Evolutionary conservation across 2,329 filamentous ascomycete genomes (phyloP).

Genomic region (Didymella sp.): DNA sequence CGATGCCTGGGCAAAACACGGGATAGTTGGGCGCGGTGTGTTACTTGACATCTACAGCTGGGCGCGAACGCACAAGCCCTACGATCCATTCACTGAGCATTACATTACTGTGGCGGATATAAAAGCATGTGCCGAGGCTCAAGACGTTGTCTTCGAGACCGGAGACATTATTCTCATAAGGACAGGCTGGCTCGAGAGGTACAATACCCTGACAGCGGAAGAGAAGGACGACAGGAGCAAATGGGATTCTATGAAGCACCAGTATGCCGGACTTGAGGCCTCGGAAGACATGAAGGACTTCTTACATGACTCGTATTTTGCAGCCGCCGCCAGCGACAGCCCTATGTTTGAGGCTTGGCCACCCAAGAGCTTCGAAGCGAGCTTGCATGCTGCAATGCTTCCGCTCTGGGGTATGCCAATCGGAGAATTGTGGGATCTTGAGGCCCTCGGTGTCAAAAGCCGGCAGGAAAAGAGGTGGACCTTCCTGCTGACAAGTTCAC

Average conservation of each 20-base stretch:
- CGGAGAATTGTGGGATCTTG: slow-evolving; percentile 48
- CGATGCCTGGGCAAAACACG: slow-evolving; percentile 58
- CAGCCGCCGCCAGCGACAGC: slow-evolving; percentile 8
- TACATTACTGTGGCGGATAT: slow-evolving; percentile 30
- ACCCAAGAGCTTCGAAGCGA: background rate
- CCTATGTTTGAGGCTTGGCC: background rate
- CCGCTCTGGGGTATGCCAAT: slow-evolving; percentile 43
- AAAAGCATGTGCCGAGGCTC: slow-evolving; percentile 25
- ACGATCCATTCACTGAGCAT: slow-evolving; percentile 32
- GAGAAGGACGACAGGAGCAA: slow-evolving; percentile 13
- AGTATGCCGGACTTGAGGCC: slow-evolving; percentile 73
- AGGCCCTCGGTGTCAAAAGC: slow-evolving; percentile 40
- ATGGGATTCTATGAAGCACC: slow-evolving; percentile 23
- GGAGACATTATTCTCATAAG: slow-evolving; percentile 45
- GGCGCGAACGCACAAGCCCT: slow-evolving; percentile 24
- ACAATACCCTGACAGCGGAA: slow-evolving; percentile 23
- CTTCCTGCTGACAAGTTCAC: slow-evolving; percentile 66
- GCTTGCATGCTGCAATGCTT: slow-evolving; percentile 33
- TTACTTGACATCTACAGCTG: slow-evolving; percentile 57
- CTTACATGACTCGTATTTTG: slow-evolving; percentile 69
- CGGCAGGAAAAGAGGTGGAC: slow-evolving; percentile 35
- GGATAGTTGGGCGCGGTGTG: slow-evolving; percentile 60
- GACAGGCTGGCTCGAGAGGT: slow-evolving; percentile 33
- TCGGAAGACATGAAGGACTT: slow-evolving; percentile 80
- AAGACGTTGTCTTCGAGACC: slow-evolving; percentile 29